Percentiles rank a stretch among this genome's conserved stretches.
Conservation (phyloP, 176 grass and related monocot genomes). For the Aegilops sharonensis region DNA sequence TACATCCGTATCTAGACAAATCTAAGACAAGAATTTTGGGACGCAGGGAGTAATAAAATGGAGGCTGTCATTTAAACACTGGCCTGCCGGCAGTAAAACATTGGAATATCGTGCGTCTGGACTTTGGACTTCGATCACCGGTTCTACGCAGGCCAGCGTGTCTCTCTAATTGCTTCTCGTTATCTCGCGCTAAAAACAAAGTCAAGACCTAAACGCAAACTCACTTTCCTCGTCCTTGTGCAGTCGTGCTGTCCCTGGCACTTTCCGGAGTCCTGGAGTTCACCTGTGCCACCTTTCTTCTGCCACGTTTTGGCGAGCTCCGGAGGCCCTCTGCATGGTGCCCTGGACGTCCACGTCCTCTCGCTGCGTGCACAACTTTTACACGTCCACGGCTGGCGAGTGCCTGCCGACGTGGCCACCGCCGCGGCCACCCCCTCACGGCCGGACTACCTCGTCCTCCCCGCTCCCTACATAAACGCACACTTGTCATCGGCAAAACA, state of each 20-base stretch:
- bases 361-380: not conserved
- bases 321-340: not conserved
- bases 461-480: not conserved
- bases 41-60: too few species aligned
- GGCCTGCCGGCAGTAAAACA: too few species aligned
- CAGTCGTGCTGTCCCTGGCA: not conserved
- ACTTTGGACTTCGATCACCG: not conserved
- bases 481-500: not conserved
- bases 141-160: not conserved
- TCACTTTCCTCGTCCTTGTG: not conserved
- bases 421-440: not conserved
- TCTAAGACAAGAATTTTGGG: too few species aligned
- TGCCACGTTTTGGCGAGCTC: not conserved
- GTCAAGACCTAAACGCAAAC: not conserved
- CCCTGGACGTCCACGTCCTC: constrained; percentile 1
- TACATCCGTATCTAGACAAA: too few species aligned
- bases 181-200: not conserved
- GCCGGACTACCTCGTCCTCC: not conserved
- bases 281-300: not conserved
- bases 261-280: not conserved
- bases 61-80: too few species aligned
- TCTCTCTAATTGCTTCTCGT: not conserved
- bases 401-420: constrained; percentile 4
- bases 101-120: too few species aligned
- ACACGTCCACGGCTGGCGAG: not conserved